These are phyloP conservation scores for Neonectria ditissima DNA, from an alignment of 2,329 filamentous ascomycete species.

Conservation along the genomic window DNA sequence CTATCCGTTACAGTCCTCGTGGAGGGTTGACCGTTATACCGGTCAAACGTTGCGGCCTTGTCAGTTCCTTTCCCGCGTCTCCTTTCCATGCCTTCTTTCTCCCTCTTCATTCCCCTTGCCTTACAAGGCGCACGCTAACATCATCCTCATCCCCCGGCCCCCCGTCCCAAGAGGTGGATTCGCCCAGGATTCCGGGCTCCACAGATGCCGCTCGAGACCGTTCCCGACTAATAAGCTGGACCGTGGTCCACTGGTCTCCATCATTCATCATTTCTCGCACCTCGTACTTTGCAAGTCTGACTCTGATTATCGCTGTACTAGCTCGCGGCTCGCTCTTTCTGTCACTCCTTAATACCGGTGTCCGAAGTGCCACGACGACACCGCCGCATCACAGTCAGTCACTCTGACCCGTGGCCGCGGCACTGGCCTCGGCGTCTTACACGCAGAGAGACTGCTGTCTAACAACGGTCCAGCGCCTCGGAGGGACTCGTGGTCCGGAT, in stretches of 20 bases:
- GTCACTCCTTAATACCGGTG: not conserved
- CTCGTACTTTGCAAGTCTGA: no score
- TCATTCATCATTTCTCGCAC: conserved; percentile 1
- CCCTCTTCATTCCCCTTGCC: not conserved
- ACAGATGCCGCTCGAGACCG: not conserved
- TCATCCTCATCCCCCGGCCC: not conserved
- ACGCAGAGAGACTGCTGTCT: no score
- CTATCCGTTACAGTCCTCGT: no score
- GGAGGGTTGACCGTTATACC: no score
- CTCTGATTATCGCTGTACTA: no score
- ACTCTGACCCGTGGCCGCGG: not conserved
- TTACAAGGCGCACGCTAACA: conserved; percentile 8
- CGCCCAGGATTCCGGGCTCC: not conserved
- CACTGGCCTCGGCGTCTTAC: not conserved
- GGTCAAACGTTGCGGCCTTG: no score
- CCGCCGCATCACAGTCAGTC: no score
- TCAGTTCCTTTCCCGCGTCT: no score
- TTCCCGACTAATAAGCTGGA: no score
- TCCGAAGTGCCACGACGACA: no score
- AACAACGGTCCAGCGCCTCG: conserved; percentile 2
- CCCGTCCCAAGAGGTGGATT: not conserved
- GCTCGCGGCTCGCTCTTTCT: no score
- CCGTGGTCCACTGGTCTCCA: not conserved
- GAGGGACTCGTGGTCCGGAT: conserved; percentile 21
- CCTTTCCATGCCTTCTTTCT: not conserved